Percentiles rank a stretch among this genome's conserved stretches.
These are phyloP conservation scores for Quercus tomentella DNA, from an alignment of 331 rosid genomes.

Conservation along the genomic window DNA sequence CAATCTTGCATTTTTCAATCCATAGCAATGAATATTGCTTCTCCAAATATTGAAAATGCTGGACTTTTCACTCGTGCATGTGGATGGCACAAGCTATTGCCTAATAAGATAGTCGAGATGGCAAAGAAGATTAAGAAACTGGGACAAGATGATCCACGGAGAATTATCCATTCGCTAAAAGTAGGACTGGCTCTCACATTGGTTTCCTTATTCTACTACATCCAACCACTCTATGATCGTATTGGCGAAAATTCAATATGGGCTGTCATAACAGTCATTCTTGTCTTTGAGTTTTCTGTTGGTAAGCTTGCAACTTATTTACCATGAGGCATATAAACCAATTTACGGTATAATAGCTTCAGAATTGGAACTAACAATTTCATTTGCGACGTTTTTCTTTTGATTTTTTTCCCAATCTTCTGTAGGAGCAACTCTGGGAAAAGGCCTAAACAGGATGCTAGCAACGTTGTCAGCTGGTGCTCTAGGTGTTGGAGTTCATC, in stretches of 20 bases:
- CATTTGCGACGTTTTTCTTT: no score
- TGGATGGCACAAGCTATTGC: neutral
- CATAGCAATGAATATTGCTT: constrained; percentile 13
- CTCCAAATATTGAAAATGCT: constrained; percentile 7
- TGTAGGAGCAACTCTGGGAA: constrained; percentile 41
- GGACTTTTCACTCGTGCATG: neutral
- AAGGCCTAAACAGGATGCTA: constrained; percentile 39
- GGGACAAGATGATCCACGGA: constrained; percentile 53
- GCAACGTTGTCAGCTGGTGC: constrained; percentile 25
- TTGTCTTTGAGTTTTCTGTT: constrained; percentile 48
- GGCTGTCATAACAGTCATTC: constrained; percentile 46
- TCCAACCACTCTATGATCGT: constrained; percentile 29
- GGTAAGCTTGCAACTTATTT: constrained; percentile 19
- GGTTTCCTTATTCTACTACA: constrained; percentile 39
- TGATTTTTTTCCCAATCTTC: neutral
- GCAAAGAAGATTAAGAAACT: constrained; percentile 20
- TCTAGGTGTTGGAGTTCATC: constrained; percentile 16
- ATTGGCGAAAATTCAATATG: constrained; percentile 46
- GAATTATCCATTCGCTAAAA: constrained; percentile 43
- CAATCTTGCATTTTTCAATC: neutral
- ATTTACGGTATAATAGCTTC: no score
- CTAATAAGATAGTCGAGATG: neutral
- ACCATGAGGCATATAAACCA: neutral
- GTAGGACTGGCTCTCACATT: constrained; percentile 41
- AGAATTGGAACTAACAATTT: no score